These are phyloP conservation scores for Obelidium mucronatum DNA, from an alignment of 192 early-diverging fungal species.

Conservation along the genomic window DNA sequence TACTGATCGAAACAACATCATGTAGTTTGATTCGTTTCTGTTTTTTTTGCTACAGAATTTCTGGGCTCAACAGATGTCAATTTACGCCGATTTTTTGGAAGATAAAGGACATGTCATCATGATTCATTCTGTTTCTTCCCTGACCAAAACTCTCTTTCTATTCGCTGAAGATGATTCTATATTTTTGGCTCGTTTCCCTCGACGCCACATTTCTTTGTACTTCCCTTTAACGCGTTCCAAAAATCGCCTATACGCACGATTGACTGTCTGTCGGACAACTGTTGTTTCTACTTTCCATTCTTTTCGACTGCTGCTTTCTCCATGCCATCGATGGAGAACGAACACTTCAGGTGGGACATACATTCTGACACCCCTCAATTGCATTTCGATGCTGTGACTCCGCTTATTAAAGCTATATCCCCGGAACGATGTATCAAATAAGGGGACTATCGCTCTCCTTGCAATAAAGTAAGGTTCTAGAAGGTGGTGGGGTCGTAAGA, in stretches of 20 bases:
- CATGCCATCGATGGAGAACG: conserved; percentile 44
- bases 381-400: conserved; percentile 41
- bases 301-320: conserved; percentile 9
- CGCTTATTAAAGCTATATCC: conserved; percentile 50
- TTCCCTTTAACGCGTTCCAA: neutral
- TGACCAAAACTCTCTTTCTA: too few relatives aligned
- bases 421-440: conserved; percentile 44
- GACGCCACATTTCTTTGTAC: conserved; percentile 19
- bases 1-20: too few relatives aligned
- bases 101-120: too few relatives aligned
- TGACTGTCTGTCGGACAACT: conserved; percentile 33
- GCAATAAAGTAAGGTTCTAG: conserved; percentile 45
- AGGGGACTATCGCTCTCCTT: conserved; percentile 26
- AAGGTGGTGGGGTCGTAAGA: too few relatives aligned
- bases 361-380: conserved; percentile 30
- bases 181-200: neutral
- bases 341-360: conserved; percentile 36
- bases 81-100: too few relatives aligned
- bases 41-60: neutral
- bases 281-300: conserved; percentile 14
- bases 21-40: conserved; percentile 4
- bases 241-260: conserved; percentile 34
- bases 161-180: neutral
- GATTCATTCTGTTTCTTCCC: neutral
- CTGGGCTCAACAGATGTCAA: too few relatives aligned